Conservation (phyloP, 2,329 filamentous ascomycete species). For the Elsinoe arachidis region DNA sequence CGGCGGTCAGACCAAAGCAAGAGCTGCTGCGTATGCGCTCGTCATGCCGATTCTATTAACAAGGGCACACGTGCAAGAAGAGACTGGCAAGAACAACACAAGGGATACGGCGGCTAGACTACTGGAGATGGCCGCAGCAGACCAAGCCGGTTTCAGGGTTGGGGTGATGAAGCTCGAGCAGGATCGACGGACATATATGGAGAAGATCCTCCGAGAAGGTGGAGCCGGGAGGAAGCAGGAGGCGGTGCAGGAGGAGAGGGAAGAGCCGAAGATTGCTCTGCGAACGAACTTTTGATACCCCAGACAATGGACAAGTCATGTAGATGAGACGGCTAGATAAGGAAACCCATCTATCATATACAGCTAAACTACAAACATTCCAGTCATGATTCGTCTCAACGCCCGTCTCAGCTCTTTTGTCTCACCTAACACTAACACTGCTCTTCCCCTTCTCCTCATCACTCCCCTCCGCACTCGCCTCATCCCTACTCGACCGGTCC, state of each 20-base stretch:
- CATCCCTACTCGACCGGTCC: not conserved
- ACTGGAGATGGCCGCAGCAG: conserved; percentile 68
- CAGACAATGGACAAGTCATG: not conserved
- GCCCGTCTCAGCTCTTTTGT: not conserved
- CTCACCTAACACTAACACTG: not conserved
- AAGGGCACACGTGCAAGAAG: conserved; percentile 57
- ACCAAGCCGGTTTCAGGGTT: conserved; percentile 64
- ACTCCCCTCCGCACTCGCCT: not conserved
- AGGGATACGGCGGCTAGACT: conserved; percentile 65
- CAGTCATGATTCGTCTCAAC: not conserved
- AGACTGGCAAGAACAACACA: conserved; percentile 30
- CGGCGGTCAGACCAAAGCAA: conserved; percentile 26
- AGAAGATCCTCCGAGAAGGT: conserved; percentile 45
- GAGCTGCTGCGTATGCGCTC: conserved; percentile 59
- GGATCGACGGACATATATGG: conserved; percentile 67
- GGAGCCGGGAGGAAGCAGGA: conserved; percentile 37
- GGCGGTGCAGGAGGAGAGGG: conserved; percentile 39
- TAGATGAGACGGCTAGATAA: too few relatives aligned
- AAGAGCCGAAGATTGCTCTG: conserved; percentile 73
- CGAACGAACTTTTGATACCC: conserved; percentile 70
- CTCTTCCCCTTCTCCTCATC: conserved; percentile 3
- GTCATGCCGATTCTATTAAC: conserved; percentile 69
- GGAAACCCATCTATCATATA: not conserved
- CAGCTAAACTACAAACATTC: not conserved
- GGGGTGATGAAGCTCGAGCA: conserved; percentile 64